Evolutionary conservation across 2,329 filamentous ascomycete genomes (phyloP), one percentile per base, ranked within the genome.

Genomic region (Ceratocystis alfenasii): DNA sequence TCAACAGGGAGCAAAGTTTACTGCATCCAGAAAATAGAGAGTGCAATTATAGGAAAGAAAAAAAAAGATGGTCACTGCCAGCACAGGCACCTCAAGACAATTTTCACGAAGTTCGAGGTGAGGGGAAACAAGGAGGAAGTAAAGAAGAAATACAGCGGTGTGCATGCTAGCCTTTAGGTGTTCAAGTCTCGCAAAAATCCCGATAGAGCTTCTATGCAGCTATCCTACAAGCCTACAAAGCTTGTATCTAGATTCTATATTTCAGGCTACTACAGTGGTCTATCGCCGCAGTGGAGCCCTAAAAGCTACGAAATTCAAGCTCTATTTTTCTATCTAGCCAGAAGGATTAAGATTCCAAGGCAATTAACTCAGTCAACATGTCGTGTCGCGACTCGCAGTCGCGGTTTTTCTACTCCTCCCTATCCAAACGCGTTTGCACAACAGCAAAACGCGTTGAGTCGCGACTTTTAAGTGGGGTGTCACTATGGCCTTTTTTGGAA

Each of bases 401-500:
- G 10, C 36, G 10, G 30, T 46, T 46, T 33, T 41, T 60, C 28
- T n/a, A n/a, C 30, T 61, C 20, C 10, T 61, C 33, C 30, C 60
- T 22, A 7, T 33, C 60, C 36, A 45, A 12, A 41, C 30, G 30
- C 59, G 30, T 20, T 36, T 36, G 6, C 6, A 7, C 5, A 44
- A 41, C 28, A 41, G 2, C 10, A 20, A 61, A 44, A 46, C 41
- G 45, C 60, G 60, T 48, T 36, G 36, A 20, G 59, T 41, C 62
- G 62, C 63, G 48, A 57, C n/a, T 55, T 28, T 15, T 25, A 59
- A 46, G 63, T 45, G 63, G 63, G 48, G 50, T 22, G 30, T 50
- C 53, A 64, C 63, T 64, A 64, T 64, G 63, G 48, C 63, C 63
- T 59, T 28, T 64, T 64, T 64, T 22, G 63, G 63, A 64, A 59